phyloP scores from a whole-genome alignment of 192 early-diverging fungal species.

The Podila epigama region DNA sequence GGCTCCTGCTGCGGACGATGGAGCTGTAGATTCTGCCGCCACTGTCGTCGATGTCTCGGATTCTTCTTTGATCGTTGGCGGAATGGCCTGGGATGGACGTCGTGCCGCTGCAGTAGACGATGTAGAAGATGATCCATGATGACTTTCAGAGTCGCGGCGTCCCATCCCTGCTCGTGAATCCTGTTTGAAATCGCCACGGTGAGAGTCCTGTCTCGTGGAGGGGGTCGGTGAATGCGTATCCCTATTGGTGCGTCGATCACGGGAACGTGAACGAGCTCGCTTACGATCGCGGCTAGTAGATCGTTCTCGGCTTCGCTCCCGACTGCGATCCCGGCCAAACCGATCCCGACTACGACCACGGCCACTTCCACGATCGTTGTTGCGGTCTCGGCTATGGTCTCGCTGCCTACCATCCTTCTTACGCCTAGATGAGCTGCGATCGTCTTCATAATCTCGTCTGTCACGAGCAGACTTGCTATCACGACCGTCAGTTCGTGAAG shows the following conservation, averaged over 20 bases:
- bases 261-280: conserved; percentile 20
- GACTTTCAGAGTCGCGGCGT: not conserved
- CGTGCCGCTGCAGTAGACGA: not conserved
- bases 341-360: conserved; percentile 36
- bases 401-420: conserved; percentile 27
- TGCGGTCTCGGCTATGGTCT: conserved; percentile 32
- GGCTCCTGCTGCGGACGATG: not conserved
- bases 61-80: not conserved
- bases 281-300: conserved; percentile 31
- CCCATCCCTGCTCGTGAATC: not conserved
- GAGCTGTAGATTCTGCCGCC: not conserved
- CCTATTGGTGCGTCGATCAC: conserved; percentile 12
- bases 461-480: conserved; percentile 34
- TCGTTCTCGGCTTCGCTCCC: conserved; percentile 17
- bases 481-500: conserved; percentile 21
- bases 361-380: conserved; percentile 25
- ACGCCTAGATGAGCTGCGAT: conserved; percentile 19
- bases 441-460: conserved; percentile 41
- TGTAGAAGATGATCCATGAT: not conserved
- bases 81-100: not conserved
- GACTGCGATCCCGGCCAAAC: conserved; percentile 28
- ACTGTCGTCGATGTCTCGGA: not conserved
- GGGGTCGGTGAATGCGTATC: not conserved
- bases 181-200: not conserved
- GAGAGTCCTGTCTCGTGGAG: not conserved